Evolutionary conservation across 2,329 filamentous ascomycete species (phyloP), one percentile per base, ranked within the genome.

Genomic region (Pyrenophora tritici-repentis): DNA sequence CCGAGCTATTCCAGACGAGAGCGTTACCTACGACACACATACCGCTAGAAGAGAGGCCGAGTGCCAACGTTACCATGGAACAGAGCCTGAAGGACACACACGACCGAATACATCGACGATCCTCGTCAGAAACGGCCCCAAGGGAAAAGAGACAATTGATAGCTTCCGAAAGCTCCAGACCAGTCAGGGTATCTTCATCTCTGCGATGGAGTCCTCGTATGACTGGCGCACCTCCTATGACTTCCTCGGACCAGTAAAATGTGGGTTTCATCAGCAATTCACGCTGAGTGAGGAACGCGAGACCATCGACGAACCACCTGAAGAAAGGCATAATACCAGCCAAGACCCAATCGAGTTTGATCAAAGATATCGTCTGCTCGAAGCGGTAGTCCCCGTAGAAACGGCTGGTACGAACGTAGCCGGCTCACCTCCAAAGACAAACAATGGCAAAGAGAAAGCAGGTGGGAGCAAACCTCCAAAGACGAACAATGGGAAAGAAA

Each of bases 401-500:
- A 18, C 18, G 18, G 18, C 18, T 18, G 18, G 18, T 5, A 18
- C 18, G 18, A 18, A 18, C 3, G 5, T 18, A 18, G 18, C 18
- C 3, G 18, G 24, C 7, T 7, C 6, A 26, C 7, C 6, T 7
- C 24, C 24, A 26, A 26, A 26, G 24, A n/a, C n/a, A n/a, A n/a
- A n/a, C n/a, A n/a, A n/a, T n/a, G n/a, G n/a, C n/a, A n/a, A n/a
- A n/a, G n/a, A n/a, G n/a, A 7, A 7, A 29, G 10, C 24, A 10
- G 10, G 4, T 8, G 5, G 8, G 8, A 29, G 24, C 24, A 5
- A 29, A 29, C 38, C 94, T 0, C 88, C 1, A 92, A 97, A 60
- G 94, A 97, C 73, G 85, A 86, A 68, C 66, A 4, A 88, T 87
- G 22, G 89, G 89, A 1, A 85, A 85, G 54, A 78, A 88, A 24